Percentiles rank a stretch among this genome's conserved stretches.
Conservation (phyloP, 2,329 filamentous ascomycete genomes). For the Alternaria brassicae region DNA sequence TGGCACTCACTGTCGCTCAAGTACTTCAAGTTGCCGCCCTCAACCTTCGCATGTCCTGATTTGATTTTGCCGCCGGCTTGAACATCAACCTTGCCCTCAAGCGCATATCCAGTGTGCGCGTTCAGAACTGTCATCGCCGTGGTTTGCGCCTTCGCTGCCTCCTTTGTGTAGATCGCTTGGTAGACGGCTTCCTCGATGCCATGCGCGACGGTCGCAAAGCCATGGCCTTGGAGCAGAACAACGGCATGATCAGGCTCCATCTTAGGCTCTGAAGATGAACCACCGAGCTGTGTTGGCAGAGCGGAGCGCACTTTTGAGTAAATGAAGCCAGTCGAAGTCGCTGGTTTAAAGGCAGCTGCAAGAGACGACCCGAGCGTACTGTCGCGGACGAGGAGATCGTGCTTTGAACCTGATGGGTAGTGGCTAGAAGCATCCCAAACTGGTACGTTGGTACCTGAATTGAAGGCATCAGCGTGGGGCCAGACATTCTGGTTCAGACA, state of each 20-base stretch:
- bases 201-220: constrained; percentile 53
- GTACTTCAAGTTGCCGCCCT: constrained; percentile 53
- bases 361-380: constrained; percentile 45
- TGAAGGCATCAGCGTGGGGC: neutral
- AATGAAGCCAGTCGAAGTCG: constrained; percentile 48
- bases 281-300: constrained; percentile 44
- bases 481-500: neutral
- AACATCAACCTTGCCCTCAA: constrained; percentile 52
- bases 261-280: constrained; percentile 37
- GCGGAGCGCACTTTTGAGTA: constrained; percentile 49
- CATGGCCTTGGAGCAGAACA: constrained; percentile 55
- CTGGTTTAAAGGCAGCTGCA: constrained; percentile 47
- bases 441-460: constrained; percentile 42
- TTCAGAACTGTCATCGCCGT: constrained; percentile 46
- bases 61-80: constrained; percentile 51
- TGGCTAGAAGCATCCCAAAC: constrained; percentile 46
- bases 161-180: constrained; percentile 54
- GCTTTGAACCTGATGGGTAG: constrained; percentile 40
- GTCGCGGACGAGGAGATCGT: constrained; percentile 47
- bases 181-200: constrained; percentile 56
- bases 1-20: constrained; percentile 52
- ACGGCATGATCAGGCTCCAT: constrained; percentile 47
- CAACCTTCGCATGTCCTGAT: constrained; percentile 50
- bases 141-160: constrained; percentile 52
- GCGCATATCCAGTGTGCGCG: constrained; percentile 44